Conservation (phyloP, 495 filamentous ascomycete genomes). For the Aspergillus hancockii region DNA sequence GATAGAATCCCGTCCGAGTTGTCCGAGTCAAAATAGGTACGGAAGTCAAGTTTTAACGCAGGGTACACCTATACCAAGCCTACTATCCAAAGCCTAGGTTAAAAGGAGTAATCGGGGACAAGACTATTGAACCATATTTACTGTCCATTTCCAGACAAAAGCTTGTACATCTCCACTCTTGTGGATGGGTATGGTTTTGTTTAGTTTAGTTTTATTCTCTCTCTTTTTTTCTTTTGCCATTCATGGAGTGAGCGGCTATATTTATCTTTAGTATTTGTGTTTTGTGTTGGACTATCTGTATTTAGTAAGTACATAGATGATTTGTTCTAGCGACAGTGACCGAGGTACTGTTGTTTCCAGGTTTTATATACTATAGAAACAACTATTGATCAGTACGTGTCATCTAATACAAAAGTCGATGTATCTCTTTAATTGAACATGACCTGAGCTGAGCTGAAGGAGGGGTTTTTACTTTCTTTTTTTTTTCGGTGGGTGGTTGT, state of each 20-base stretch:
- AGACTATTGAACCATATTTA: constrained; percentile 3
- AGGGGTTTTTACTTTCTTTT: background rate
- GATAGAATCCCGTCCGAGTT: background rate
- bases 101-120: background rate
- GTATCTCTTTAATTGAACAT: too few relatives aligned
- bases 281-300: too few relatives aligned
- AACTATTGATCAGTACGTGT: too few relatives aligned
- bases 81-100: background rate
- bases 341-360: too few relatives aligned
- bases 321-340: too few relatives aligned
- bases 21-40: too few relatives aligned
- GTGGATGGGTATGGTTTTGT: background rate
- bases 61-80: too few relatives aligned
- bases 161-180: background rate
- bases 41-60: too few relatives aligned
- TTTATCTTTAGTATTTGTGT: background rate
- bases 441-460: too few relatives aligned
- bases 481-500: background rate
- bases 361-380: too few relatives aligned
- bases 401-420: too few relatives aligned
- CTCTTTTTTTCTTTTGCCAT: background rate
- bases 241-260: background rate
- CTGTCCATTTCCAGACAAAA: background rate
- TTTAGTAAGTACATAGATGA: too few relatives aligned
- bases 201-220: background rate